phyloP scores from a whole-genome alignment of 1,284 basidiomycete genomes.

The Ustilago lituana region DNA sequence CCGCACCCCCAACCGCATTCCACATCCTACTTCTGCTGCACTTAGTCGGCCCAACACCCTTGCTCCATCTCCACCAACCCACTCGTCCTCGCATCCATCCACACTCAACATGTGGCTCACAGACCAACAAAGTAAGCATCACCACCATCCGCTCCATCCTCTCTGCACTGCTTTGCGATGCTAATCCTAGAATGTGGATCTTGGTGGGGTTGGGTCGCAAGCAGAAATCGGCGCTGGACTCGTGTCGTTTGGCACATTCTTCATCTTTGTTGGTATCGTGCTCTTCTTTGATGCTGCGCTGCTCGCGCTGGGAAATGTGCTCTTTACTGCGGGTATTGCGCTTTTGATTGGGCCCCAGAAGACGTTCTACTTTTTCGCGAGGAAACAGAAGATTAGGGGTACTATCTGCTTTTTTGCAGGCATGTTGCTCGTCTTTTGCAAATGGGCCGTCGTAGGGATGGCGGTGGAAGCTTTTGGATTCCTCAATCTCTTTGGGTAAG shows the following conservation, averaged over 20 bases:
- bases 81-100: neutral
- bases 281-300: slow-evolving; percentile 98
- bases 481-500: slow-evolving; percentile 95
- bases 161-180: too few species aligned
- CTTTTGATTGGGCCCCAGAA: slow-evolving; percentile 71
- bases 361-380: slow-evolving; percentile 97
- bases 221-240: slow-evolving; percentile 77
- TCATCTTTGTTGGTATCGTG: slow-evolving; percentile 94
- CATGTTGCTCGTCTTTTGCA: slow-evolving; percentile 76
- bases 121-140: slow-evolving; percentile 65
- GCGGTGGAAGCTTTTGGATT: slow-evolving; percentile 86
- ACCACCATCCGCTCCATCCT: too few species aligned
- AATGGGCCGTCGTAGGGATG: slow-evolving; percentile 93
- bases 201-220: neutral
- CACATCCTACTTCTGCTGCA: too few species aligned
- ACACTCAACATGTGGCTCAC: slow-evolving; percentile 62
- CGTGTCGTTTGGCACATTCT: slow-evolving; percentile 94
- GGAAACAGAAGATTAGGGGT: slow-evolving; percentile 95
- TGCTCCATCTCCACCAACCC: slow-evolving; percentile 12
- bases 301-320: slow-evolving; percentile 86
- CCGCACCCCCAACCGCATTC: too few species aligned
- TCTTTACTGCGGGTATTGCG: slow-evolving; percentile 66
- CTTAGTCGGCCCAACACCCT: too few species aligned
- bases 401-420: slow-evolving; percentile 69
- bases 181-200: neutral